These are phyloP conservation scores for Calonectria hongkongensis DNA, from an alignment of 2,329 filamentous ascomycete species.

Conservation along the genomic window DNA sequence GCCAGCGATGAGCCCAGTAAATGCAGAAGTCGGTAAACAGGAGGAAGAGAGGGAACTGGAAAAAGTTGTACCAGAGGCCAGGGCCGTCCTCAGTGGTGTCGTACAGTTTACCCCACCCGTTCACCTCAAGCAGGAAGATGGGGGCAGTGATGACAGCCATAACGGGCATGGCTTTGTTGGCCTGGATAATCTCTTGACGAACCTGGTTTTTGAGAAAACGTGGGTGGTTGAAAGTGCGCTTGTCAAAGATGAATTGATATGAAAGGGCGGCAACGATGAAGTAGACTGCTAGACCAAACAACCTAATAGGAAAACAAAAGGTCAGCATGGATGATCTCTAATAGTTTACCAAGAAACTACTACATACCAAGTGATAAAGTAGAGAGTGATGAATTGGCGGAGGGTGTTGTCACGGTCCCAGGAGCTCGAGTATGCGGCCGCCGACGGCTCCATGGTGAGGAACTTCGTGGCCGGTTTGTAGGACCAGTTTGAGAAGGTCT, in stretches of 20 bases:
- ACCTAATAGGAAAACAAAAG: conserved; percentile 69
- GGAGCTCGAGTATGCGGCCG: conserved; percentile 86
- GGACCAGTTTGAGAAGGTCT: conserved; percentile 76
- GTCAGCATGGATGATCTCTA: background rate
- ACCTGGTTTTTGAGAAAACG: conserved; percentile 98
- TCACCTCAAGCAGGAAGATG: conserved; percentile 88
- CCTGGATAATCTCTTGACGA: conserved; percentile 87
- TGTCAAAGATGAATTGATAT: conserved; percentile 93
- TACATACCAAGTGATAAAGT: conserved; percentile 88
- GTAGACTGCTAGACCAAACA: conserved; percentile 90
- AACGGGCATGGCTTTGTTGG: conserved; percentile 83
- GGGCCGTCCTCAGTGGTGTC: conserved; percentile 85
- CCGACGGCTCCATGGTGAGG: conserved; percentile 80
- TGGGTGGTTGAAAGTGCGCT: conserved; percentile 90
- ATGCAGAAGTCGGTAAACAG: conserved; percentile 92
- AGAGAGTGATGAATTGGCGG: conserved; percentile 85
- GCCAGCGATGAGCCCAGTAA: conserved; percentile 92
- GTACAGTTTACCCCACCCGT: conserved; percentile 91
- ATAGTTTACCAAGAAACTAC: conserved; percentile 19
- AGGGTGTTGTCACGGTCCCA: conserved; percentile 85
- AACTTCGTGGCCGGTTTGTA: conserved; percentile 85
- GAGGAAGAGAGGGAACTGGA: conserved; percentile 92
- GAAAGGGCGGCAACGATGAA: conserved; percentile 89
- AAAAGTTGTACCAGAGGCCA: conserved; percentile 83
- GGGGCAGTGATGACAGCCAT: conserved; percentile 90